Evolutionary conservation across 345 rosid species (phyloP).

Genomic region (Firmiana major): DNA sequence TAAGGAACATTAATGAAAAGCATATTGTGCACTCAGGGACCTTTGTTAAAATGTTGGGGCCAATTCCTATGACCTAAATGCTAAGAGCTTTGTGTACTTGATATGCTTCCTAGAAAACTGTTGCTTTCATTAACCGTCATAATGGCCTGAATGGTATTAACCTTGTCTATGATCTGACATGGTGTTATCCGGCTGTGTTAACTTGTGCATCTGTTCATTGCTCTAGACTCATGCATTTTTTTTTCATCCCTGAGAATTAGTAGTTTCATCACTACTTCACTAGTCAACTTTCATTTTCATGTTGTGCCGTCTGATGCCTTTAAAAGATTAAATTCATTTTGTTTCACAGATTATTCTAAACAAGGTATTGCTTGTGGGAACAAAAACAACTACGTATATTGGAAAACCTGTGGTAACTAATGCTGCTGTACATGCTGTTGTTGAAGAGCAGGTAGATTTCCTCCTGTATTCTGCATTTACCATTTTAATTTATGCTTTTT

Average conservation of each 20-base stretch:
- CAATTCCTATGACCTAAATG: background rate
- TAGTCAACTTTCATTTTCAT: background rate
- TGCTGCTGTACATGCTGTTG: slow-evolving; percentile 93
- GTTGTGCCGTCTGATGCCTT: background rate
- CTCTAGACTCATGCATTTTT: background rate
- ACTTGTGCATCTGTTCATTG: background rate
- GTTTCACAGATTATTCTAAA: slow-evolving; percentile 60
- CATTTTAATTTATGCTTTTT: background rate
- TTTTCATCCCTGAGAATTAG: background rate
- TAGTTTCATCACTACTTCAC: background rate
- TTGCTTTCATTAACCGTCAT: background rate
- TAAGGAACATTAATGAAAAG: background rate
- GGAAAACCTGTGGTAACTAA: slow-evolving; percentile 92
- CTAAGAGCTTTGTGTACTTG: background rate
- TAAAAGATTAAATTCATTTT: slow-evolving; percentile 11
- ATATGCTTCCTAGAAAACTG: background rate
- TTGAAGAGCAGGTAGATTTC: slow-evolving; percentile 77
- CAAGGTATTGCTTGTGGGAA: slow-evolving; percentile 96
- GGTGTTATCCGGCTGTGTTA: background rate
- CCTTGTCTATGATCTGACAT: background rate
- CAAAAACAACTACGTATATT: slow-evolving; percentile 72
- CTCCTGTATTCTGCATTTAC: background rate
- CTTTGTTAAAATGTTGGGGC: background rate
- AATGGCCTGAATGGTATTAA: background rate
- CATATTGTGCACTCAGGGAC: background rate